Conservation (phyloP, 1,139 yeast species). For the Geotrichum cucujoidarum region DNA sequence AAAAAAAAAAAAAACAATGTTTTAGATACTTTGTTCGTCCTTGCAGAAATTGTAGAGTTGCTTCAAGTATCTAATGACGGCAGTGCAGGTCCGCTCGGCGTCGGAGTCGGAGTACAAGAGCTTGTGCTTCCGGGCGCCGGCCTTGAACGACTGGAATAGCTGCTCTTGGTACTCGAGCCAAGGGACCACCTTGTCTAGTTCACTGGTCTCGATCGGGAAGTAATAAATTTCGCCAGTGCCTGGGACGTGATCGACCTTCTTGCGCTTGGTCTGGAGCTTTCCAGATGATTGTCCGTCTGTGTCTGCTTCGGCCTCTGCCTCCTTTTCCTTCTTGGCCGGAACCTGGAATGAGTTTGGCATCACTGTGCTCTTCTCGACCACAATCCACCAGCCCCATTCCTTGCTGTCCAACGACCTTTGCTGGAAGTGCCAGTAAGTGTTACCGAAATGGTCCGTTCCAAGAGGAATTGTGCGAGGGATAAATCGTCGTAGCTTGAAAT, state of each 20-base stretch:
- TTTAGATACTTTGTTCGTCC: too few species aligned
- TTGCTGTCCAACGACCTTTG: slow-evolving; percentile 31
- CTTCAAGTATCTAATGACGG: slow-evolving; percentile 4
- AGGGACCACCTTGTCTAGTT: neutral
- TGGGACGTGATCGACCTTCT: slow-evolving; percentile 3
- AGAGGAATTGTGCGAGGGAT: slow-evolving; percentile 35
- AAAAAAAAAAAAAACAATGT: too few species aligned
- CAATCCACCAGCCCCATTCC: slow-evolving; percentile 19
- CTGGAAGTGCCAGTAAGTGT: slow-evolving; percentile 39
- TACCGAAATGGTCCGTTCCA: slow-evolving; percentile 36
- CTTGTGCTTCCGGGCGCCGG: slow-evolving; percentile 9
- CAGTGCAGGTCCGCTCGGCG: slow-evolving; percentile 3
- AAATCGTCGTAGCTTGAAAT: slow-evolving; percentile 28
- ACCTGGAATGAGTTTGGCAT: slow-evolving; percentile 15
- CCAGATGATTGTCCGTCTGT: neutral
- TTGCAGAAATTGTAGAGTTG: neutral
- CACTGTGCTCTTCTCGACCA: slow-evolving; percentile 13
- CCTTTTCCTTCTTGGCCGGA: slow-evolving; percentile 1
- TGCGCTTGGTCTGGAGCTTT: neutral
- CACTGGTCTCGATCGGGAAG: slow-evolving; percentile 3
- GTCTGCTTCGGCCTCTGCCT: neutral
- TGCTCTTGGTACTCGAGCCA: slow-evolving; percentile 18
- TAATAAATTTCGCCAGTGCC: slow-evolving; percentile 16
- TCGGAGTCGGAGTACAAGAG: slow-evolving; percentile 7
- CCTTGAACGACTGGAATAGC: slow-evolving; percentile 1